phyloP scores from a whole-genome alignment of 2,329 filamentous ascomycete species.

The Fusarium subtropicale region DNA sequence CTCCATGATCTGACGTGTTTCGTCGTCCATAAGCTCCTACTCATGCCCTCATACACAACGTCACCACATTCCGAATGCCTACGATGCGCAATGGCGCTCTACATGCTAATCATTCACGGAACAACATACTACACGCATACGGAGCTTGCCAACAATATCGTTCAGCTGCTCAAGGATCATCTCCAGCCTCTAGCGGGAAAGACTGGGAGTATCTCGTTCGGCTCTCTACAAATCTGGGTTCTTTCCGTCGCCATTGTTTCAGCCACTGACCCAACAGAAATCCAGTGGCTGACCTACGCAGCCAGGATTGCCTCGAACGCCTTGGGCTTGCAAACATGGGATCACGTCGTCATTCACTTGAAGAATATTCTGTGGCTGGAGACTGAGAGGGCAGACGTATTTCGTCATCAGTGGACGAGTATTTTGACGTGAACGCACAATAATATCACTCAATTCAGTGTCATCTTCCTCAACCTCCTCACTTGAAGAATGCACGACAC shows the following conservation, averaged over 20 bases:
- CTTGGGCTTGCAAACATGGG: constrained; percentile 30
- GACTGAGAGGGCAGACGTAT: constrained; percentile 21
- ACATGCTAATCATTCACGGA: constrained; percentile 66
- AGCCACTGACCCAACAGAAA: constrained; percentile 44
- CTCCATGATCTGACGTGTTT: constrained; percentile 68
- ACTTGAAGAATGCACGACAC: constrained; percentile 1
- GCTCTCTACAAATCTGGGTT: constrained; percentile 57
- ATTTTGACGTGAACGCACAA: constrained; percentile 20
- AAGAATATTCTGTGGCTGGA: constrained; percentile 37
- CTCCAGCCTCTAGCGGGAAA: constrained; percentile 42
- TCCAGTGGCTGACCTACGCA: constrained; percentile 48
- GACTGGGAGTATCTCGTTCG: constrained; percentile 2
- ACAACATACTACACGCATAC: constrained; percentile 67
- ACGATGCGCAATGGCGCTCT: constrained; percentile 60
- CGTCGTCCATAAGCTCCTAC: constrained; percentile 62
- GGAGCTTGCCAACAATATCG: constrained; percentile 52
- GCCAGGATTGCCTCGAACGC: constrained; percentile 30
- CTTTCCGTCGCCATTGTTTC: constrained; percentile 56
- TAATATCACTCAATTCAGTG: background rate
- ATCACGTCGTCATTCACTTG: constrained; percentile 27
- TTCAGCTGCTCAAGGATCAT: constrained; percentile 49
- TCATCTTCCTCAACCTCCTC: background rate
- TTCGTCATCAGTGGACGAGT: constrained; percentile 30
- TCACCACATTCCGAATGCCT: constrained; percentile 54
- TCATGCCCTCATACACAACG: constrained; percentile 24